These are phyloP conservation scores for Sarcomyxa edulis DNA, from an alignment of 768 basidiomycete species.

Conservation along the genomic window DNA sequence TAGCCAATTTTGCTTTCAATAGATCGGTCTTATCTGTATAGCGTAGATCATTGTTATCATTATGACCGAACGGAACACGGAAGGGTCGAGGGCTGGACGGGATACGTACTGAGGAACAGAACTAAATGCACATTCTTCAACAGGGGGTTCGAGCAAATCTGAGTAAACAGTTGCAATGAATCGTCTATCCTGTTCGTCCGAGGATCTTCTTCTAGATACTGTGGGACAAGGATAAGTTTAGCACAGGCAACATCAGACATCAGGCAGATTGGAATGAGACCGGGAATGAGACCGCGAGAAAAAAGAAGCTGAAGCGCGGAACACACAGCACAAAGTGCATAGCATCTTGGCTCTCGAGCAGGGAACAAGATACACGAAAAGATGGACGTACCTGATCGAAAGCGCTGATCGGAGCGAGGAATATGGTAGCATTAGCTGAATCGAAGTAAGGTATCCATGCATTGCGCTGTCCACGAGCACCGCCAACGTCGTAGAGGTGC, in stretches of 20 bases:
- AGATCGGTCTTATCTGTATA: conserved; percentile 72
- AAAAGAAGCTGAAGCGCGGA: background rate
- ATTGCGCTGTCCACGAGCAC: conserved; percentile 67
- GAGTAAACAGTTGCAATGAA: conserved; percentile 82
- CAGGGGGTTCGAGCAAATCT: conserved; percentile 78
- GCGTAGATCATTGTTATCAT: conserved; percentile 2
- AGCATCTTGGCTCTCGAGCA: background rate
- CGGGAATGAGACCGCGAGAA: background rate
- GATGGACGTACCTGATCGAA: conserved; percentile 58
- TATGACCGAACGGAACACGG: background rate
- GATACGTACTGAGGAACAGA: conserved; percentile 49
- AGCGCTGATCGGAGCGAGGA: conserved; percentile 73
- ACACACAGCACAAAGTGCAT: background rate
- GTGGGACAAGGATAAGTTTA: conserved; percentile 7
- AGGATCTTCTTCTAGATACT: conserved; percentile 88
- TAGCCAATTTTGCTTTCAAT: conserved; percentile 63
- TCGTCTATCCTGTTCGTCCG: conserved; percentile 84
- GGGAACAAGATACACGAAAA: too few species aligned
- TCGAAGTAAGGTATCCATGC: conserved; percentile 78
- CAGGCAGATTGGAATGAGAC: background rate
- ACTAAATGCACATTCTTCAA: conserved; percentile 65
- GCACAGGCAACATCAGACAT: conserved; percentile 3
- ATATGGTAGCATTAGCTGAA: conserved; percentile 76
- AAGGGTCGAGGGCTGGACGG: too few species aligned
- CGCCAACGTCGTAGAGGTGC: conserved; percentile 71